Evolutionary conservation across 306 rosid species (phyloP).

Genomic region (Dalbergia oliveri): DNA sequence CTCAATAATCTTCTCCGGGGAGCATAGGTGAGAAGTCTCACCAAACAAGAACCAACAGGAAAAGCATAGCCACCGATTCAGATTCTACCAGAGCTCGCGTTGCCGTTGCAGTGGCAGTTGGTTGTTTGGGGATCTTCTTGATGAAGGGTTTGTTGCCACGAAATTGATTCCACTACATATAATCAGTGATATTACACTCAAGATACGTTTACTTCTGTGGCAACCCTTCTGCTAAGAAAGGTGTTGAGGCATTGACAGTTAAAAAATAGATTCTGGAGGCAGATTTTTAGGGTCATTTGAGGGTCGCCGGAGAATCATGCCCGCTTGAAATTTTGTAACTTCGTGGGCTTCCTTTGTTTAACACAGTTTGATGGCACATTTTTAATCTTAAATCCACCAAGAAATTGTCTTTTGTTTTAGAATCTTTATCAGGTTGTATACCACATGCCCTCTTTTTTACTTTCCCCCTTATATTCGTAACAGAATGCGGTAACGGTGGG

Average conservation of each 20-base stretch:
- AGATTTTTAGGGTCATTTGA: constrained; percentile 45
- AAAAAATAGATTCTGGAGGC: constrained; percentile 48
- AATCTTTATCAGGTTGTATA: constrained; percentile 18
- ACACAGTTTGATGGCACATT: constrained; percentile 39
- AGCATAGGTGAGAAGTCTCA: constrained; percentile 57
- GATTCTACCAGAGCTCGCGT: constrained; percentile 55
- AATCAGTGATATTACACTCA: constrained; percentile 16
- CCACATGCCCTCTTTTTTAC: background rate
- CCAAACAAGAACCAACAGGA: constrained; percentile 65
- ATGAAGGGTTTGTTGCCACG: constrained; percentile 61
- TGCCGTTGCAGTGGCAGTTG: constrained; percentile 62
- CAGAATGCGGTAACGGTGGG: background rate
- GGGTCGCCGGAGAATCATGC: constrained; percentile 44
- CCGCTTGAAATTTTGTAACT: constrained; percentile 52
- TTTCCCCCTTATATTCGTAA: background rate
- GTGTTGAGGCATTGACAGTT: constrained; percentile 50
- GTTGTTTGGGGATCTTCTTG: constrained; percentile 78
- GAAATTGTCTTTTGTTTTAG: constrained; percentile 31
- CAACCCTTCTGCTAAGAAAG: constrained; percentile 62
- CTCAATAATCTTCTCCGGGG: constrained; percentile 72
- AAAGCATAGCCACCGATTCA: constrained; percentile 45
- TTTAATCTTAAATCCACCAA: constrained; percentile 24
- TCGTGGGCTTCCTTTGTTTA: constrained; percentile 38
- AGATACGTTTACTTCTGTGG: background rate
- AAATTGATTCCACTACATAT: constrained; percentile 51